phyloP scores from a whole-genome alignment of 306 rosid genomes.

The Prosopis cineraria region DNA sequence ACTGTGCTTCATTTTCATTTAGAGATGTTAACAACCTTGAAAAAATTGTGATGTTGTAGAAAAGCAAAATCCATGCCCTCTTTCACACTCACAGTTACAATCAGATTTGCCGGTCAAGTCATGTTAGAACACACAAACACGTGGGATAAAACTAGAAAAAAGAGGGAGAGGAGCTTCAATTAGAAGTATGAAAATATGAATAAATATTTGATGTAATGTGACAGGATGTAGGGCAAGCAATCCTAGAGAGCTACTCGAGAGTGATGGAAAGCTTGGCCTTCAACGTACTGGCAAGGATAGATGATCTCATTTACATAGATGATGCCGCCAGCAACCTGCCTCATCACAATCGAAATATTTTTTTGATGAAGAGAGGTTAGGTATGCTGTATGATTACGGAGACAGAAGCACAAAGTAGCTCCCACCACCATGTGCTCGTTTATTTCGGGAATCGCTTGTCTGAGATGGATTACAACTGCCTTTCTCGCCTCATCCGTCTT shows the following conservation, averaged over 20 bases:
- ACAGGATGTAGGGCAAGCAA: constrained; percentile 55
- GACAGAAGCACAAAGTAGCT: constrained; percentile 22
- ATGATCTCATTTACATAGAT: constrained; percentile 51
- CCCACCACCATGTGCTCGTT: constrained; percentile 34
- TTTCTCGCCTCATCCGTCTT: not conserved
- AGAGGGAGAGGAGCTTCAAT: not conserved
- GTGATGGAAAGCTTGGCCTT: constrained; percentile 61
- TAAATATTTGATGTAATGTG: not conserved
- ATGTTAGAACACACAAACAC: not conserved
- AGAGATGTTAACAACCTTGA: not conserved
- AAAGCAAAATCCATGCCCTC: not conserved
- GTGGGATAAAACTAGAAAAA: not conserved
- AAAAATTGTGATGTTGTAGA: not conserved
- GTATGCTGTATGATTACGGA: constrained; percentile 30
- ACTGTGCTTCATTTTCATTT: not conserved
- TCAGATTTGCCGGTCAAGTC: not conserved
- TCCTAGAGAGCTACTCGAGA: constrained; percentile 58
- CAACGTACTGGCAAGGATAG: constrained; percentile 55
- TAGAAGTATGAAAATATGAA: not conserved
- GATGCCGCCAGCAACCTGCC: constrained; percentile 45
- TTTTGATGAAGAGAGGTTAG: constrained; percentile 21
- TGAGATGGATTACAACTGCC: not conserved
- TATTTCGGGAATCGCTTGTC: constrained; percentile 3
- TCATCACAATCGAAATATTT: constrained; percentile 2
- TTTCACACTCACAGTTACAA: not conserved